Conservation (phyloP, 306 rosid species). For the Lathyrus tuberosus region DNA sequence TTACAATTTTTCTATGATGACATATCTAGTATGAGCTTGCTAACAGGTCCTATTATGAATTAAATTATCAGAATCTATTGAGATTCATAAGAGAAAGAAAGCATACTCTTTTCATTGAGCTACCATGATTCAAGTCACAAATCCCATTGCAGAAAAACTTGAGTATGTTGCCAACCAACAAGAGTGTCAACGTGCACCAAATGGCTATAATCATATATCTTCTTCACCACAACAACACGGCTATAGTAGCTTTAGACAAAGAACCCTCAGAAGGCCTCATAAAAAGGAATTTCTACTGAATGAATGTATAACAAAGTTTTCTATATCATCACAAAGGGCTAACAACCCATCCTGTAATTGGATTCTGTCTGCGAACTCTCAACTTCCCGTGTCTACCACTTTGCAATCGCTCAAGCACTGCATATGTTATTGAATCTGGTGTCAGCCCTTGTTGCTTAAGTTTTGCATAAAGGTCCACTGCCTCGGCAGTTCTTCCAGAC, state of each 20-base stretch:
- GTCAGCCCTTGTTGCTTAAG: constrained; percentile 90
- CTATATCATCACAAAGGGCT: constrained; percentile 73
- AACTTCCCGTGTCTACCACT: constrained; percentile 67
- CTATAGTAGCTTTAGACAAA: constrained; percentile 20
- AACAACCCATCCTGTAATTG: constrained; percentile 95
- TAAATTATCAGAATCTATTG: constrained; percentile 19
- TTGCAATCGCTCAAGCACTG: constrained; percentile 85
- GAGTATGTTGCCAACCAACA: constrained; percentile 26
- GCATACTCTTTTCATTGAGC: constrained; percentile 12
- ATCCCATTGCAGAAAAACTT: constrained; percentile 14
- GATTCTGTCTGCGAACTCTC: constrained; percentile 78
- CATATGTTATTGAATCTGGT: constrained; percentile 85
- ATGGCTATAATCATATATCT: constrained; percentile 17
- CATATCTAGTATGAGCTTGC: constrained; percentile 25
- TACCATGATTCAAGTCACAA: constrained; percentile 5
- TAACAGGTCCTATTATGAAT: constrained; percentile 12
- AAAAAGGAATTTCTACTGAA: constrained; percentile 11
- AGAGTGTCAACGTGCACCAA: neutral
- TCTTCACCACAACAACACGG: constrained; percentile 10
- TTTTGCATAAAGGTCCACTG: constrained; percentile 85
- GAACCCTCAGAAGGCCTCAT: constrained; percentile 25
- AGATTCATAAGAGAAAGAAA: constrained; percentile 29
- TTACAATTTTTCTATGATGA: constrained; percentile 6
- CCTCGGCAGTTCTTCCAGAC: constrained; percentile 83
- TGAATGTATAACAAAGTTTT: neutral